Conservation (phyloP, 192 early-diverging fungal genomes). For the Backusella sp. region DNA sequence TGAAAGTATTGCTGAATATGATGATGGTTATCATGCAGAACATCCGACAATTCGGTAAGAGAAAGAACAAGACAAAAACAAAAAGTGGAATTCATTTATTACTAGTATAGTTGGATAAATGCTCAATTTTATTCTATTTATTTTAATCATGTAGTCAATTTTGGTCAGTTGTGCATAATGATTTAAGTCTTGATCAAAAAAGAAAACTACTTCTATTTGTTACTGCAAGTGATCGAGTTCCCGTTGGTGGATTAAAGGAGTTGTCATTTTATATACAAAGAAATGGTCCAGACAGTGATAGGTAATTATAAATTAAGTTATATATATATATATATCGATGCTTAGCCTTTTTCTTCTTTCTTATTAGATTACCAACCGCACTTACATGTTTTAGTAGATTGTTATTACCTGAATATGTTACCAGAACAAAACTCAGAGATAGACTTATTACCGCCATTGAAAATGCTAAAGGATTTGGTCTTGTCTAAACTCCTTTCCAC, state of each 20-base stretch:
- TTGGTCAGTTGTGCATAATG: slow-evolving; percentile 76
- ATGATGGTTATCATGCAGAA: slow-evolving; percentile 73
- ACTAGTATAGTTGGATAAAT: not conserved
- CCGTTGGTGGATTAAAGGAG: slow-evolving; percentile 72
- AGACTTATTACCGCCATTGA: slow-evolving; percentile 82
- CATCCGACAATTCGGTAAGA: slow-evolving; percentile 63
- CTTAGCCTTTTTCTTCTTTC: not conserved
- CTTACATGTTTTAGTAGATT: slow-evolving; percentile 92
- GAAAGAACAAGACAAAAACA: not conserved
- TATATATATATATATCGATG: not conserved
- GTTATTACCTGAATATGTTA: slow-evolving; percentile 80
- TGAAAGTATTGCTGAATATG: slow-evolving; percentile 73
- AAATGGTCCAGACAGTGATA: slow-evolving; percentile 86
- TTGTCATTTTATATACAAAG: slow-evolving; percentile 91
- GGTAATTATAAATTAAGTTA: slow-evolving; percentile 28
- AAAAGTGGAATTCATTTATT: not conserved
- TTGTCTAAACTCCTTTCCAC: slow-evolving; percentile 55
- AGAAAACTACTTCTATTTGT: slow-evolving; percentile 82
- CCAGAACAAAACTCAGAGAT: slow-evolving; percentile 68
- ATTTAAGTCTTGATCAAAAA: slow-evolving; percentile 60
- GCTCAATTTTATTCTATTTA: not conserved
- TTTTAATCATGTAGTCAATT: slow-evolving; percentile 47
- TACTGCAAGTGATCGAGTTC: slow-evolving; percentile 85
- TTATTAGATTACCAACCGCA: slow-evolving; percentile 69
- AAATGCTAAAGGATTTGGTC: slow-evolving; percentile 91